Evolutionary conservation across 345 rosid species (phyloP).

Genomic region (Gossypium raimondii): DNA sequence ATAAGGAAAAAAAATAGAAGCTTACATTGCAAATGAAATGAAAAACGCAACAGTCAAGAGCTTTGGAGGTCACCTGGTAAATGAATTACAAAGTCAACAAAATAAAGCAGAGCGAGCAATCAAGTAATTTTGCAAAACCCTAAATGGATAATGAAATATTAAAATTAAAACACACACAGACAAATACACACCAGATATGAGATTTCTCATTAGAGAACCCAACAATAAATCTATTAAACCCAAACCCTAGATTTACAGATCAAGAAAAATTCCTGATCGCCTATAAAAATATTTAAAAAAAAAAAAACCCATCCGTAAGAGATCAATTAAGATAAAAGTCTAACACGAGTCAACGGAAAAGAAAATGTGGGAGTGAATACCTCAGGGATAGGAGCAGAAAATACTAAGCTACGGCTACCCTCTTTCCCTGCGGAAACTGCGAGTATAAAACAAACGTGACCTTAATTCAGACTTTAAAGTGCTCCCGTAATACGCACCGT

Average conservation of each 20-base stretch:
- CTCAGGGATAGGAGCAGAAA: neutral
- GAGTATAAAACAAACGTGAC: neutral
- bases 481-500: neutral
- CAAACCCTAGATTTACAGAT: slow-evolving; percentile 4
- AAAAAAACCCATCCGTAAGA: neutral
- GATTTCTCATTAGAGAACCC: neutral
- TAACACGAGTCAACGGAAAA: neutral
- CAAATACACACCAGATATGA: neutral
- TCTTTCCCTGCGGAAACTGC: neutral
- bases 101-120: neutral
- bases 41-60: neutral
- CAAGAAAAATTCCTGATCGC: neutral
- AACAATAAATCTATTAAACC: neutral
- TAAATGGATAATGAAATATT: neutral
- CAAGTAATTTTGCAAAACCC: neutral
- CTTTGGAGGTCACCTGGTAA: neutral
- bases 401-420: neutral
- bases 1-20: neutral
- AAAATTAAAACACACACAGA: neutral
- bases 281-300: too few relatives aligned
- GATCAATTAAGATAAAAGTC: neutral
- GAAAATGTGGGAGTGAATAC: neutral
- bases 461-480: neutral
- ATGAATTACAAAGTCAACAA: slow-evolving; percentile 3
- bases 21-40: slow-evolving; percentile 10